Conservation (phyloP, 768 basidiomycete genomes). For the Exsudoporus frostii region DNA sequence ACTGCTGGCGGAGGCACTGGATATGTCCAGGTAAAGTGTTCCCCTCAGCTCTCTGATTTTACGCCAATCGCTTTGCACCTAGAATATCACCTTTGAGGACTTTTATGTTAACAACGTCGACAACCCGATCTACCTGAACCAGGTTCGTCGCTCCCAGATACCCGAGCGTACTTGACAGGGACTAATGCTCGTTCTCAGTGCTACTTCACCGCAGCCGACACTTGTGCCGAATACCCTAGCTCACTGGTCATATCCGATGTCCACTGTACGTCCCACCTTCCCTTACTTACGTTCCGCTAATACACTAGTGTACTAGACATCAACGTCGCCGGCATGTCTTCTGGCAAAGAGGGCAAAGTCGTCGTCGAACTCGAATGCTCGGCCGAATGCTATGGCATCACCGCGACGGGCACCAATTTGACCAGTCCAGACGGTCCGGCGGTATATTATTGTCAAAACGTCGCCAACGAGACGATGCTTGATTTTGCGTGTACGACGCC, state of each 20-base stretch:
- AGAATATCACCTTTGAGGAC: constrained; percentile 26
- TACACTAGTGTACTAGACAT: constrained; percentile 23
- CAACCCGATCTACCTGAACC: constrained; percentile 40
- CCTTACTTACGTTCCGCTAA: not conserved
- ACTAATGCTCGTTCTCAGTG: constrained; percentile 26
- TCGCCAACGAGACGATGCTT: constrained; percentile 30
- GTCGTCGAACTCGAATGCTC: constrained; percentile 45
- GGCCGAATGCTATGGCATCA: constrained; percentile 35
- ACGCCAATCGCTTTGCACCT: not conserved
- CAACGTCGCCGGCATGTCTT: constrained; percentile 43
- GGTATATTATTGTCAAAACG: constrained; percentile 37
- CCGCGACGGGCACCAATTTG: constrained; percentile 27
- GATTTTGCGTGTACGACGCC: constrained; percentile 26
- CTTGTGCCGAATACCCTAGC: constrained; percentile 39
- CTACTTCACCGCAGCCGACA: constrained; percentile 32
- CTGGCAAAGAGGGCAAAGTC: constrained; percentile 36
- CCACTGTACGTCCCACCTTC: constrained; percentile 30
- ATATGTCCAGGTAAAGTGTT: constrained; percentile 33
- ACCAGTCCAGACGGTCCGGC: constrained; percentile 31
- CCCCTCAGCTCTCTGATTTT: not conserved
- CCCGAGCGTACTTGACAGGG: not conserved
- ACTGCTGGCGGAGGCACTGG: constrained; percentile 44
- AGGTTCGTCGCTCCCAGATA: constrained; percentile 18
- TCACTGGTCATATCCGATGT: constrained; percentile 40
- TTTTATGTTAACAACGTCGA: constrained; percentile 38